A percentile compares a stretch with the other conserved stretches of the same genome.
Evolutionary conservation across 208 protist genomes (phyloP).

Genomic region (Blechomonas ayalai): DNA sequence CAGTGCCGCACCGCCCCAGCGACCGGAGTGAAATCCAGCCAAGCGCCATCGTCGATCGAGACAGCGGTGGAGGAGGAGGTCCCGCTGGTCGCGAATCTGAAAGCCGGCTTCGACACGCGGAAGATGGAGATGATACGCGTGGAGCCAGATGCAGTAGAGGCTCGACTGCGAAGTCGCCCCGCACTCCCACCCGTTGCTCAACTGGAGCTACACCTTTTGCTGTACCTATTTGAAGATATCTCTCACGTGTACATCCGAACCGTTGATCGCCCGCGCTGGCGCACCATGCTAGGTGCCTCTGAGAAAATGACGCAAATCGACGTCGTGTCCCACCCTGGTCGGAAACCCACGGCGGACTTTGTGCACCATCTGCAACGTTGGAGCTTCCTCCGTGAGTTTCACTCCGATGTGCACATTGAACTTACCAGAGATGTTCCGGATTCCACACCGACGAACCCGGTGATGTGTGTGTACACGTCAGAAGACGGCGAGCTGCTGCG

Average conservation of each 20-base stretch:
- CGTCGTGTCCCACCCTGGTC: conserved; percentile 32
- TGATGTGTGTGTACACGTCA: conserved; percentile 55
- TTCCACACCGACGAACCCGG: conserved; percentile 9
- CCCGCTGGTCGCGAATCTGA: conserved; percentile 53
- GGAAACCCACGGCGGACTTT: conserved; percentile 38
- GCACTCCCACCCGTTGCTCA: conserved; percentile 67
- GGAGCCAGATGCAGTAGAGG: conserved; percentile 38
- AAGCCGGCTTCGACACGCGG: conserved; percentile 58
- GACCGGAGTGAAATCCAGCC: background rate
- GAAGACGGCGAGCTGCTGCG: conserved; percentile 55
- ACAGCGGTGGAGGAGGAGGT: conserved; percentile 4
- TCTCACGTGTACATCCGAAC: conserved; percentile 63
- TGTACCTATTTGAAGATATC: conserved; percentile 61
- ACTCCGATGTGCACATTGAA: conserved; percentile 80
- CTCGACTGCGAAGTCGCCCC: conserved; percentile 12
- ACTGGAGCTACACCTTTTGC: conserved; percentile 79
- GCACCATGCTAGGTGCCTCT: conserved; percentile 40
- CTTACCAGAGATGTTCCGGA: conserved; percentile 30
- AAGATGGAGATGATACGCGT: conserved; percentile 66
- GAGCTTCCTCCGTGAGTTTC: conserved; percentile 84
- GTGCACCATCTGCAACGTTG: conserved; percentile 68
- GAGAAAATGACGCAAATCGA: conserved; percentile 83
- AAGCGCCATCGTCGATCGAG: too few relatives aligned
- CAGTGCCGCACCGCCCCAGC: conserved; percentile 9
- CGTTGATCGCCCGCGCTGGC: conserved; percentile 62